Evolutionary conservation across 2,329 filamentous ascomycete genomes (phyloP), one percentile per base, ranked within the genome.

Genomic region (Aureobasidium sp.): DNA sequence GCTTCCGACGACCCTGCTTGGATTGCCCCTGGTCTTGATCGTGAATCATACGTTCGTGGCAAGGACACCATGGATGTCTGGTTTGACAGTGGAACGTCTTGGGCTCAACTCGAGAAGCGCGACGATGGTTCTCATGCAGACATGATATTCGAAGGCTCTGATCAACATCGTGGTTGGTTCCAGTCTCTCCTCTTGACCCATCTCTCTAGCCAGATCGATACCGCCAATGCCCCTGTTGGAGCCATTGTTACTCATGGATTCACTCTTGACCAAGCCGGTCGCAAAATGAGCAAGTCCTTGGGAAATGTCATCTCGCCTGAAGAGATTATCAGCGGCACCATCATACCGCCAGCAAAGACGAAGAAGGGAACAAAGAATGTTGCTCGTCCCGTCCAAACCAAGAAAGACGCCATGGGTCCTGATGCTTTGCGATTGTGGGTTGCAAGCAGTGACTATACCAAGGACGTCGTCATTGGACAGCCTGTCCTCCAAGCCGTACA

Each of bases 51-150:
- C 69, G 78, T 82, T 50, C 87, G 94, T 64, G 93, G 93, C 15
- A 89, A 80, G 45, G 94, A 99, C 69, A 99, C 94, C 0, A 99
- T 99, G 94, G 94, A 99, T 72, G 94, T 99, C 10, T 99, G 94
- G 94, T 99, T 99, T 67, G 94, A 99, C 72, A 97, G 94, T 65
- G 94, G 94, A 6, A 96, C 89, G 53, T 96, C 90, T 69, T 99
- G 94, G 94, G 88, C 82, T 2, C 75, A 77, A 37, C 74, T 82
- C 37, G 3, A 72, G 73, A 27, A 69, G 66, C 9, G 70, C 66
- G 33, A 67, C 7, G 69, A 72, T 29, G 64, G 70, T 59, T 65
- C 85, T 71, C 63, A 78, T 25, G 90, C 90, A 0, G 91, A 99
- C 71, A 82, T 97, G 25, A 97, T 95, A 70, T 81, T 97, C 2